Evolutionary conservation across 192 early-diverging fungal species (phyloP).

Genomic region (Backusella tarrabulga): DNA sequence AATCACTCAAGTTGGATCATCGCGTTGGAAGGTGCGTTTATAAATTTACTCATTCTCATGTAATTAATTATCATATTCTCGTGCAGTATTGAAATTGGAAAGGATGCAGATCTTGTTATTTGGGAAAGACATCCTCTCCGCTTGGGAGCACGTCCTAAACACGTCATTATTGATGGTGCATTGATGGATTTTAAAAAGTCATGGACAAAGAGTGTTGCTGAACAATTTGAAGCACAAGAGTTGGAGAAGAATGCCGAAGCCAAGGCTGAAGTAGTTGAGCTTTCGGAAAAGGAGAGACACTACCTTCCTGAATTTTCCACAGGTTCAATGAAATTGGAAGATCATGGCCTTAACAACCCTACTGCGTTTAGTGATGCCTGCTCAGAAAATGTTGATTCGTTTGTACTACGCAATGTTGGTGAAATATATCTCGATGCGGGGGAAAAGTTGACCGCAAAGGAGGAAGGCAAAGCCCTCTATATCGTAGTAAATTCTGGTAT

Average conservation of each 20-base stretch:
- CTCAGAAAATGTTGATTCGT: conserved; percentile 15
- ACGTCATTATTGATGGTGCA: conserved; percentile 59
- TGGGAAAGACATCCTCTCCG: conserved; percentile 65
- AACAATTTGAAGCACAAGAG: neutral
- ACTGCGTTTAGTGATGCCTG: conserved; percentile 24
- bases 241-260: conserved; percentile 1
- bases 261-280: conserved; percentile 25
- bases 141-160: conserved; percentile 58
- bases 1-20: conserved; percentile 47
- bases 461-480: conserved; percentile 7
- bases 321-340: conserved; percentile 32
- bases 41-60: neutral
- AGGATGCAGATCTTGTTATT: conserved; percentile 67
- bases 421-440: conserved; percentile 22
- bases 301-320: conserved; percentile 30
- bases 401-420: conserved; percentile 36
- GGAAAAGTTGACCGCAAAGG: neutral
- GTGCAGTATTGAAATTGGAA: conserved; percentile 40
- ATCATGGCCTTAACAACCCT: conserved; percentile 29
- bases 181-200: conserved; percentile 39
- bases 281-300: conserved; percentile 25
- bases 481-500: conserved; percentile 37
- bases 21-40: conserved; percentile 46
- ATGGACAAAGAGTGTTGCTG: conserved; percentile 21
- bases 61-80: neutral